Evolutionary conservation across 352 stramenopile species (phyloP).

Genomic region (Phytophthora podocarpi): DNA sequence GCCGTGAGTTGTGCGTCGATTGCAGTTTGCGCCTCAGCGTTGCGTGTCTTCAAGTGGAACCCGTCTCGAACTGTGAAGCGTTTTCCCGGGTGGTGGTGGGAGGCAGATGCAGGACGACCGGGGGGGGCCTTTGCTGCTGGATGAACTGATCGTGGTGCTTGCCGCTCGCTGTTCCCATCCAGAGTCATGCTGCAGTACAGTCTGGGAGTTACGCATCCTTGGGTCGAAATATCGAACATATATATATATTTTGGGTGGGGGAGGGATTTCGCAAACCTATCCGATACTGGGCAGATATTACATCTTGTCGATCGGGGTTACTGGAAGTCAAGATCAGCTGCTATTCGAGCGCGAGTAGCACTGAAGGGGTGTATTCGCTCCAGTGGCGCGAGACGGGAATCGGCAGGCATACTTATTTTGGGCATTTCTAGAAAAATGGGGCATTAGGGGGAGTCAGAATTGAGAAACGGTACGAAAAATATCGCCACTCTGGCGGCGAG

Average conservation of each 20-base stretch:
- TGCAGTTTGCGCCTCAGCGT: slow-evolving; percentile 47
- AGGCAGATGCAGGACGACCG: background rate
- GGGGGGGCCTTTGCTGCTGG: background rate
- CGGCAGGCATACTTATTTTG: too few species aligned
- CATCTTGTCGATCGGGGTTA: slow-evolving; percentile 8
- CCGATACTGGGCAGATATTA: too few species aligned
- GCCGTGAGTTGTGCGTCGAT: slow-evolving; percentile 46
- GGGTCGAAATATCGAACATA: too few species aligned
- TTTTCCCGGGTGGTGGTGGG: slow-evolving; percentile 28
- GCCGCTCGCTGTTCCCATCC: background rate
- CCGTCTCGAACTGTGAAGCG: slow-evolving; percentile 70
- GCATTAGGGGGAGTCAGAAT: too few species aligned
- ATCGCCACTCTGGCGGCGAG: too few species aligned
- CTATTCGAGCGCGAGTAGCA: slow-evolving; percentile 38
- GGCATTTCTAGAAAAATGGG: too few species aligned
- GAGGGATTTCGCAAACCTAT: too few species aligned
- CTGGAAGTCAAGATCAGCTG: slow-evolving; percentile 14
- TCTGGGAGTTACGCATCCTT: too few species aligned
- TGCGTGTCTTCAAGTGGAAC: slow-evolving; percentile 69
- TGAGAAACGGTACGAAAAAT: too few species aligned
- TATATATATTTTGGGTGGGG: too few species aligned
- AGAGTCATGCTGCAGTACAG: slow-evolving; percentile 20
- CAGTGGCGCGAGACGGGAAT: slow-evolving; percentile 5
- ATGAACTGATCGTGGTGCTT: background rate
- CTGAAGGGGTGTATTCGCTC: slow-evolving; percentile 59